Percentiles rank a stretch among this genome's conserved stretches.
phyloP scores from a whole-genome alignment of 768 basidiomycete species.

The Cystofilobasidium capitatum region DNA sequence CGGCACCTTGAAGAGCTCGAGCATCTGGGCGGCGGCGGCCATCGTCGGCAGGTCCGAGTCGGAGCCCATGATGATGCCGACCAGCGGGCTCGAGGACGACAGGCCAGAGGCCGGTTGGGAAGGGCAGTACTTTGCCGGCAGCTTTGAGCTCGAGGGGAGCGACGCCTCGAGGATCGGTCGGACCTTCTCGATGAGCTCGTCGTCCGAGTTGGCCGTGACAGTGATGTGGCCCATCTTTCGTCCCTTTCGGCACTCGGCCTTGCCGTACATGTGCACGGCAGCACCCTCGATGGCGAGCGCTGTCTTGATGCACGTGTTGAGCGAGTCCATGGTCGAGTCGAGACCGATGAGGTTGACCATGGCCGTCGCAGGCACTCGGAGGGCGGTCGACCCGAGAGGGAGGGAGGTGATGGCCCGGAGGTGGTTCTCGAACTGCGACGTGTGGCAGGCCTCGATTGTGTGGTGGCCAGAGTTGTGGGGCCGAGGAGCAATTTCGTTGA shows the following conservation, averaged over 20 bases:
- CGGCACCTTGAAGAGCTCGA: conserved; percentile 71
- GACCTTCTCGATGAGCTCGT: conserved; percentile 58
- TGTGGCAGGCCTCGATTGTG: conserved; percentile 93
- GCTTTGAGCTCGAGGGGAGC: conserved; percentile 45
- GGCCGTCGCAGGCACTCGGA: conserved; percentile 73
- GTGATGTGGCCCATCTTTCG: conserved; percentile 98
- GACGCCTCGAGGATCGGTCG: conserved; percentile 58
- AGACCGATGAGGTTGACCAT: conserved; percentile 96
- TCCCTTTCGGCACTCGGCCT: conserved; percentile 73
- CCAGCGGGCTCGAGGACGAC: conserved; percentile 49
- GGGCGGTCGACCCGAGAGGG: conserved; percentile 75
- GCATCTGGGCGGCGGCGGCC: conserved; percentile 73
- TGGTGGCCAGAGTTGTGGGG: conserved; percentile 99
- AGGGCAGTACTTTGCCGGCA: conserved; percentile 44
- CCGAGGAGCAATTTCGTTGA: conserved; percentile 96
- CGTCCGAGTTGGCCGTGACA: conserved; percentile 70
- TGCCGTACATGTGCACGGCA: conserved; percentile 86
- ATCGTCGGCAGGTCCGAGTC: conserved; percentile 95
- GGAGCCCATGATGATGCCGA: conserved; percentile 95
- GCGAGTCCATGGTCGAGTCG: conserved; percentile 49
- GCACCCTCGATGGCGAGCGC: conserved; percentile 67
- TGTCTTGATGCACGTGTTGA: conserved; percentile 49
- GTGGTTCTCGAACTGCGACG: conserved; percentile 96
- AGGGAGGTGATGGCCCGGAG: conserved; percentile 84
- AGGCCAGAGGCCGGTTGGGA: conserved; percentile 40